Evolutionary conservation across 1,139 yeast species (phyloP), one percentile per base, ranked within the genome.

Genomic region (Kodamaea alishanica): DNA sequence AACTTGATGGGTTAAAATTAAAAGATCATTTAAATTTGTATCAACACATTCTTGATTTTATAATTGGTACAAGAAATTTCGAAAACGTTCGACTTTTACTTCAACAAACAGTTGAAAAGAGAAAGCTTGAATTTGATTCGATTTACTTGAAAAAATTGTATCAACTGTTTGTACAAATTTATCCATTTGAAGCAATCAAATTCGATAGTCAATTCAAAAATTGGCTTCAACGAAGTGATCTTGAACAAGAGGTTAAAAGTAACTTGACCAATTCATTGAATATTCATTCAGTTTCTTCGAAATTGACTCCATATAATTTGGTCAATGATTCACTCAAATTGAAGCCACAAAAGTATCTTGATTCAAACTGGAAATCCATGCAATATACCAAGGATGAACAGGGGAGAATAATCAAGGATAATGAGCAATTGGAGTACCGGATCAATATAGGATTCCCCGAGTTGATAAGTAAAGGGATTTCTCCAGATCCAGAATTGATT

Each of bases 401-500:
- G 24, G 58, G 58, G 8, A 44, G 42, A 8, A 45, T 41, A 9
- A 27, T 40, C 3, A 42, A 45, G 30, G 52, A 46, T 29, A 39
- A 47, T 11, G 52, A 47, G 7, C 74, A 70, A 40, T 51, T 65
- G 1, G 56, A 56, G 25, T 68, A 61, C 44, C 48, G 75, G 28
- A 48, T 67, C 28, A 54, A 56, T 15, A 51, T 55, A 33, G 77
- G 75, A 7, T 65, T 70, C 37, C 47, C 48, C 7, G 69, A 62
- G 12, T 42, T 70, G 7, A 38, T 67, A 27, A 47, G 58, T 12
- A 55, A 55, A 38, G 75, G 75, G 0, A 58, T 69, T 4, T 51
- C 56, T 30, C 75, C 75, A 0, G 73, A 70, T 43, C 49, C 54
- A 33, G 41, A 44, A 8, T 41, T 65, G 7, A 46, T 70, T 4